These are phyloP conservation scores for Ophiostoma angusticollis DNA, from an alignment of 2,329 filamentous ascomycete species.

Conservation along the genomic window DNA sequence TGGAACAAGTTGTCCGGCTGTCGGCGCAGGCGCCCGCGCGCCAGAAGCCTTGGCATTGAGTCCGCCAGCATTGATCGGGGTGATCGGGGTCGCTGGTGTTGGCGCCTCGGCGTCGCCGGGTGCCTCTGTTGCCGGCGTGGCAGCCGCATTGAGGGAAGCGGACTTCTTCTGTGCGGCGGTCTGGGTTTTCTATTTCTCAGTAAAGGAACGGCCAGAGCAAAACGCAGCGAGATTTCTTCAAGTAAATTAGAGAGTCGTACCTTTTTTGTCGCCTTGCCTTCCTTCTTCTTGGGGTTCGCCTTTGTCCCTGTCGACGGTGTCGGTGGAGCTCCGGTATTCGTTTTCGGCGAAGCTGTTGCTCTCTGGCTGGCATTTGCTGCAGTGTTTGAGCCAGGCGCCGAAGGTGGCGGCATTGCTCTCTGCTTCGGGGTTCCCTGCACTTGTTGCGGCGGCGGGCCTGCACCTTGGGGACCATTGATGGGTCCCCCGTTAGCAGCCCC, in stretches of 20 bases:
- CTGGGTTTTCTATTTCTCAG: slow-evolving; percentile 21
- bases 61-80: slow-evolving; percentile 38
- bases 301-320: slow-evolving; percentile 65
- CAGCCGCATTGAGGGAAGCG: slow-evolving; percentile 37
- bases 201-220: neutral
- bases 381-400: slow-evolving; percentile 34
- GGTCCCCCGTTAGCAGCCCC: slow-evolving; percentile 29
- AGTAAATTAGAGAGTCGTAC: too few species aligned
- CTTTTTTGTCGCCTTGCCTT: slow-evolving; percentile 52
- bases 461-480: slow-evolving; percentile 24
- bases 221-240: slow-evolving; percentile 12
- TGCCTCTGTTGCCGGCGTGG: slow-evolving; percentile 45
- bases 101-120: slow-evolving; percentile 44
- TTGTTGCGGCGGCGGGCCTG: slow-evolving; percentile 33
- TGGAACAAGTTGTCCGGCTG: slow-evolving; percentile 20
- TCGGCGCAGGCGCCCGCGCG: slow-evolving; percentile 23
- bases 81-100: slow-evolving; percentile 52
- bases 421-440: slow-evolving; percentile 62
- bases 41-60: slow-evolving; percentile 29
- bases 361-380: slow-evolving; percentile 36
- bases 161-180: slow-evolving; percentile 50
- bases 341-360: slow-evolving; percentile 48
- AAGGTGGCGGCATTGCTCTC: slow-evolving; percentile 55
- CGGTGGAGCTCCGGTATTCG: slow-evolving; percentile 54
- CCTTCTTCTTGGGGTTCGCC: slow-evolving; percentile 66